Evolutionary conservation across 306 rosid genomes (phyloP), one percentile per base, ranked within the genome.

Genomic region (Hippophae gyantsensis): DNA sequence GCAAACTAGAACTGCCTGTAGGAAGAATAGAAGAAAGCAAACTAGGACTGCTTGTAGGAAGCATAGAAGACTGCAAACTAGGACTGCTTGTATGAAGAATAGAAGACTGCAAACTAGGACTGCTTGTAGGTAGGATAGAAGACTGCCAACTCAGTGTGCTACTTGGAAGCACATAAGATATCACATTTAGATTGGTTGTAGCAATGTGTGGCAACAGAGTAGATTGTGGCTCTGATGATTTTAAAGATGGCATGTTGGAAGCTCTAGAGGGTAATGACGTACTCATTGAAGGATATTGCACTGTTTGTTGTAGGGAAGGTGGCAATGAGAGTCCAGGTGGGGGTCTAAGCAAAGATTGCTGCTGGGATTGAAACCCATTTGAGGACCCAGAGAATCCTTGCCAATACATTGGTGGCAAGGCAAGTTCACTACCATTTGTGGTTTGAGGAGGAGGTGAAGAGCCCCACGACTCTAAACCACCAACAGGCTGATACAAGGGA

Each of bases 321-420:
- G 66, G 47, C 53, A 70, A 42, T 48, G 69, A 51, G 59, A 70
- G 50, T 63, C 61, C 63, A 44, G 64, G 64, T 27, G 58, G 64
- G 14, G 64, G 75, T 51, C 45, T 66, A 63, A 63, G 57, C 58
- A 69, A 55, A 62, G 74, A 48, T 50, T 70, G 75, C 52, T 70
- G 75, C 43, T 57, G 69, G 46, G 69, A n/a, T 51, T 43, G 75
- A 52, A 64, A 70, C 60, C 61, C 56, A 64, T 58, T 58, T 50
- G 64, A 41, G 5, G 64, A 18, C 63, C 65, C 75, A 49, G 63
- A 64, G 18, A 52, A 63, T 38, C 75, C 70, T 43, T 59, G 69
- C 69, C 69, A 70, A 57, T 51, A 57, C 59, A 50, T 57, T 41
- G 75, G 38, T 32, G 75, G 64, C 48, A 54, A 57, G 8, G 65